Evolutionary conservation across 495 filamentous ascomycete species (phyloP), one percentile per base, ranked within the genome.

Genomic region (Penicillium diatomitis): DNA sequence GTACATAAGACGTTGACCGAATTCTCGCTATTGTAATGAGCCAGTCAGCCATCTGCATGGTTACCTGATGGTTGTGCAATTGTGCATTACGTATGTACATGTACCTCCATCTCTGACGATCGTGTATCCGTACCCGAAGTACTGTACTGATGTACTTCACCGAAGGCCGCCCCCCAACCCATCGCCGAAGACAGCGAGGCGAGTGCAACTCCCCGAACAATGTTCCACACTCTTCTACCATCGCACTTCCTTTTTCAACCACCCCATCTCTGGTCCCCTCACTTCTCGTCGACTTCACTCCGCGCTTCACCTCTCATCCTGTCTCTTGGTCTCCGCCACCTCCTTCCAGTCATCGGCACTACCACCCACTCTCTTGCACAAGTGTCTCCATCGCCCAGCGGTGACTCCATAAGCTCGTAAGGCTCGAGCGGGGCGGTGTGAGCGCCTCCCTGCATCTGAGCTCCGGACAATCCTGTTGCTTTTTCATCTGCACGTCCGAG

Each of bases 401-500:
- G 44, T 45, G 37, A 9, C 46, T 38, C 38, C 31, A 38, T 44
- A 41, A 40, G 35, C 48, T 9, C 20, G 2, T 29, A 40, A 41
- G 42, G 37, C 38, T 58, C 46, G 40, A 54, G 44, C 43, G 53
- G 41, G 37, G 53, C 56, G 54, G 57, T 58, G 54, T 61, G 48
- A 43, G 49, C 11, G 48, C 54, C 36, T 42, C 35, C 38, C 50
- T 42, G 40, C 40, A 46, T 45, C 49, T 29, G 11, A 46, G 53
- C 38, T 53, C 47, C 55, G 59, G 37, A 20, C 50, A 30, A 42
- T 44, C 44, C 52, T 32, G 47, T 58, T 63, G 60, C 60, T 56
- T 61, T 63, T 61, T 56, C 41, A 43, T 52, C 52, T 61, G 57
- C 60, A 61, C 56, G 38, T 53, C 48, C 51, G 50, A 56, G 43